phyloP scores from a whole-genome alignment of 2,329 filamentous ascomycete genomes.

The Pseudocercospora fijiensis region DNA sequence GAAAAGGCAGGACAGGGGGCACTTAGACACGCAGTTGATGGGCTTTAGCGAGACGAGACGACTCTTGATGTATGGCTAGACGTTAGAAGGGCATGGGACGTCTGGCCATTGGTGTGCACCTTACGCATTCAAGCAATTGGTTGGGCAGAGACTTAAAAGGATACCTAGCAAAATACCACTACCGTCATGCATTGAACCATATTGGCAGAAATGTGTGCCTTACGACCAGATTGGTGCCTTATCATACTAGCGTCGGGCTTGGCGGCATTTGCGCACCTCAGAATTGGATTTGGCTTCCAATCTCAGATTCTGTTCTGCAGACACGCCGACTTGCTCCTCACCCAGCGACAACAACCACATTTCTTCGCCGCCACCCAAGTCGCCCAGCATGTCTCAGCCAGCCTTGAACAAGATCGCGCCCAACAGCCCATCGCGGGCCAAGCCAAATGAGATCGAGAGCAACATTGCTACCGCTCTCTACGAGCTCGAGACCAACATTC shows the following conservation, averaged over 20 bases:
- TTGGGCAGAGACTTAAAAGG: slow-evolving; percentile 7
- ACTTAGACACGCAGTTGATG: slow-evolving; percentile 4
- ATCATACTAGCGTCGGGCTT: background rate
- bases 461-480: slow-evolving; percentile 95
- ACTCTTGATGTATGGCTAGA: slow-evolving; percentile 3
- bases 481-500: slow-evolving; percentile 99
- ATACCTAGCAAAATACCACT: slow-evolving; percentile 9
- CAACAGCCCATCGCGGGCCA: slow-evolving; percentile 94
- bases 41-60: slow-evolving; percentile 2
- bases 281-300: background rate
- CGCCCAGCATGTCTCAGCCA: slow-evolving; percentile 60
- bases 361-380: slow-evolving; percentile 12
- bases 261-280: background rate
- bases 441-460: slow-evolving; percentile 95
- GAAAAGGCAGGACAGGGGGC: background rate
- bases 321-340: slow-evolving; percentile 1
- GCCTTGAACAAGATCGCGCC: slow-evolving; percentile 96
- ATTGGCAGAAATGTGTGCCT: background rate
- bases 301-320: background rate
- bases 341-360: slow-evolving; percentile 1
- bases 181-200: background rate
- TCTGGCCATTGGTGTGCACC: background rate
- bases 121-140: slow-evolving; percentile 3
- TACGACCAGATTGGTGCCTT: background rate
- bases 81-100: slow-evolving; percentile 8